Conservation (phyloP, 176 grass and related monocot genomes). For the Dactylis glomerata region DNA sequence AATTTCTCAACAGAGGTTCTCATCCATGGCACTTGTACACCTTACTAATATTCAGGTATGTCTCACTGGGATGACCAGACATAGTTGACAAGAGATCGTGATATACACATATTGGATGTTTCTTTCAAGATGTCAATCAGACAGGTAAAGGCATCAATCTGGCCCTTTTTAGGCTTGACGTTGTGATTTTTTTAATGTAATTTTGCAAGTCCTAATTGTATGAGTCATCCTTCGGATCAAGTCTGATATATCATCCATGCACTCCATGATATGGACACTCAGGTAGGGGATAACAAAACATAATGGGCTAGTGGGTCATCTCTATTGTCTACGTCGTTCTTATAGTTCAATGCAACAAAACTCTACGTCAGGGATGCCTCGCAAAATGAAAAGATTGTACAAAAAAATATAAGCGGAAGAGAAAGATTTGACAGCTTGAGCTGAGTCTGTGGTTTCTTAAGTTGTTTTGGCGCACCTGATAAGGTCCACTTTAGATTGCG, state of each 20-base stretch:
- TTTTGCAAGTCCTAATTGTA: neutral
- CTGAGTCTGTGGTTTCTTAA: neutral
- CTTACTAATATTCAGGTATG: neutral
- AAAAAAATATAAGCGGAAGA: neutral
- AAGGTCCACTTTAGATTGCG: neutral
- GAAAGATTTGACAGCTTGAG: neutral
- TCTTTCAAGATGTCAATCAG: neutral
- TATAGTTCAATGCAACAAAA: neutral
- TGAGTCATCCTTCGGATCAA: neutral
- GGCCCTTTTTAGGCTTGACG: neutral
- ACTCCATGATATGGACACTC: neutral
- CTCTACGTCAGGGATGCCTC: neutral
- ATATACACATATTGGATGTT: slow-evolving; percentile 3
- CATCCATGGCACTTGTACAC: neutral
- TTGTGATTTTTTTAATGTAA: neutral
- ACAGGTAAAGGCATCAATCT: neutral
- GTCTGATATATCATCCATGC: neutral
- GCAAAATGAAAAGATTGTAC: neutral
- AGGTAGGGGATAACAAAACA: neutral
- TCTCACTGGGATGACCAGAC: neutral
- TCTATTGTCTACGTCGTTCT: neutral
- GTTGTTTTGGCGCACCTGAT: neutral
- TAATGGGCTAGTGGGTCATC: neutral
- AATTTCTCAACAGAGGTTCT: neutral
- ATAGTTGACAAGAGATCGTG: neutral